Evolutionary conservation across 345 rosid species (phyloP), one percentile per base, ranked within the genome.

Genomic region (Tarenaya hassleriana): DNA sequence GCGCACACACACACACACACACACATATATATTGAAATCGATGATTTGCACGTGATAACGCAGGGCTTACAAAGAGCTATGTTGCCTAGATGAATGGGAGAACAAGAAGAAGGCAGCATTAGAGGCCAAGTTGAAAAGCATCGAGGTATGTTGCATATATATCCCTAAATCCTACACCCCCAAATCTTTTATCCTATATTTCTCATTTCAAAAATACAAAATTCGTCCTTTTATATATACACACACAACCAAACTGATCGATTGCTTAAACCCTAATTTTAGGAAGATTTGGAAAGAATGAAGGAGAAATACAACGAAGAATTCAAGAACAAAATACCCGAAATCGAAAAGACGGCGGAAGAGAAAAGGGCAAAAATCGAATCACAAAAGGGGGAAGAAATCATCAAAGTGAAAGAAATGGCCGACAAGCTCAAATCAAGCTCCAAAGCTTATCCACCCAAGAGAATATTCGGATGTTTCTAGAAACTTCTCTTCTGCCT

Each of bases 261-360:
- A n/a, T n/a, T n/a, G n/a, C n/a, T n/a, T n/a, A n/a, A n/a, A n/a
- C 8, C 11, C 16, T 54, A 7, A n/a, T 4, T 18, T 56, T 51
- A 84, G 97, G 97, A 79, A 64, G 70, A 72, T 15, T 6, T 77
- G 37, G 77, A 77, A 53, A 76, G 41, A 78, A 78, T 75, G 75
- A 81, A 73, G 67, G 87, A 74, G 0, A 79, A 77, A 15, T 54
- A 70, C 31, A 75, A 59, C 10, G 85, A 85, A 72, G 67, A 49
- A 69, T 63, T 64, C 64, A 83, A 71, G 53, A 81, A 83, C 66
- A 77, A 67, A 66, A 52, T 69, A 32, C 84, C 87, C 0, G 82
- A 77, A 53, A 65, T 83, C 27, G 80, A 70, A 56, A 81, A 45
- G 67, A 64, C 50, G 14, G 83, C 95, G 1, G 94, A 83, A 51